Evolutionary conservation across 129 eudicot genomes (phyloP).

Genomic region (Flaveria ramosissima): DNA sequence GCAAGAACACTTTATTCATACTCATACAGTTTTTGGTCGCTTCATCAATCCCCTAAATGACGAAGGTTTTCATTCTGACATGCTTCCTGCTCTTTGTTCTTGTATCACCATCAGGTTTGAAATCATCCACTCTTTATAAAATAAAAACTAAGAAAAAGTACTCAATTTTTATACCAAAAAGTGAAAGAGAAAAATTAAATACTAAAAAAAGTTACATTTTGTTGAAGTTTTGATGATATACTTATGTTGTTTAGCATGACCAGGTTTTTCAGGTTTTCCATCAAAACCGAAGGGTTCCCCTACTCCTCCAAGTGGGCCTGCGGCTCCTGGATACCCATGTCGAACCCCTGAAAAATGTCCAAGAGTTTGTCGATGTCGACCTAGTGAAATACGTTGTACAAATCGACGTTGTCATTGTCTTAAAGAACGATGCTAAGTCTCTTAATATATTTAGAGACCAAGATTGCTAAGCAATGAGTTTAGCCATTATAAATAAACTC

Average conservation of each 20-base stretch:
- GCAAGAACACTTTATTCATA: not conserved
- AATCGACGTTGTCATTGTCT: conserved; percentile 15
- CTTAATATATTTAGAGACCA: not conserved
- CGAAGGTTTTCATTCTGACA: not conserved
- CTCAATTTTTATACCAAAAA: not conserved
- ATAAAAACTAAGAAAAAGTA: not conserved
- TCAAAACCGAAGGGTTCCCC: conserved; percentile 21
- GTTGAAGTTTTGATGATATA: not conserved
- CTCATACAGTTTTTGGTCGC: not conserved
- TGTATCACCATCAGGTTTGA: conserved; percentile 17
- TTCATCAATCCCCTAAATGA: not conserved
- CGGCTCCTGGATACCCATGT: conserved; percentile 22
- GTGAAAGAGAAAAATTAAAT: not conserved
- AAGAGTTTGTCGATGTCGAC: not conserved
- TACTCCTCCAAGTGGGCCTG: conserved; percentile 27
- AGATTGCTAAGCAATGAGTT: not conserved
- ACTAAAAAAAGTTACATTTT: not conserved
- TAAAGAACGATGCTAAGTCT: conserved; percentile 6
- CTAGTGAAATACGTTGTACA: not conserved
- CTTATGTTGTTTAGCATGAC: not conserved
- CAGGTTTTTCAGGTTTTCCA: not conserved
- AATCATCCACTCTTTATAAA: not conserved
- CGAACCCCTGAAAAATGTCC: not conserved
- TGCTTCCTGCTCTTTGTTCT: conserved; percentile 19
- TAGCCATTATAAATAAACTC: conserved; percentile 3